Base-by-base conservation (phyloP, 345 rosid species). In the Carallia brachiata region DNA sequence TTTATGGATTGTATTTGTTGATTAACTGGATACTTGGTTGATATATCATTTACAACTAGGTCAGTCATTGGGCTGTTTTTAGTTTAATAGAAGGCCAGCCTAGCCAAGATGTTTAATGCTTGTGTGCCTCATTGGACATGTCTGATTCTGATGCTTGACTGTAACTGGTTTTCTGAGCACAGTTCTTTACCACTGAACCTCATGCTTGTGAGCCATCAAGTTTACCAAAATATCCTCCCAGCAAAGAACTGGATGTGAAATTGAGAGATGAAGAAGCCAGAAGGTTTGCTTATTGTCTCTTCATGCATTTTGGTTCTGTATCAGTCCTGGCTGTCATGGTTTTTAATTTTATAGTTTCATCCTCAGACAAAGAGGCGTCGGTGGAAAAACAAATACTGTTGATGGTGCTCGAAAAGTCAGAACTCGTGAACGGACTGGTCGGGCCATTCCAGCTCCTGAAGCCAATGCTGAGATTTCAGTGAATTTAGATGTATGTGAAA, bases 211-310 rank as follows among this genome's bases (percentile, higher is more conserved):
- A 93, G 65, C 88, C 96, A 28, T 89, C 91, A 63, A 89, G 90
- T 77, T 83, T 93, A 61, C 98, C 98, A 3, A 91, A 80, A 72
- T 91, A 88, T 82, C 97, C 97, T 67, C 98, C 98, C 62, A 85
- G 94, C 68, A 93, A 93, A 85, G 98, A 91, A 82, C 75, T 93
- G 80, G 90, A 89, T 85, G 91, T 87, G 71, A 90, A 87, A 59
- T 80, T 84, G 78, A 82, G 95, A 72, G 96, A 91, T 52, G 88
- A 93, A 75, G 95, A 85, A 82, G 86, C 95, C 30, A 84, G 88
- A 79, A 91, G 96, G 98, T 94, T 75, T 34, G 67, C 28, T 61
- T 52, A 71, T 64, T 65, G 44, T 59, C 74, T 73, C 37, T 58
- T 68, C 44, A 31, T 62, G 69, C 65, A 5, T 58, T 36, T 62